phyloP scores from a whole-genome alignment of 176 grass and related monocot genomes.

The Panicum miliaceum region DNA sequence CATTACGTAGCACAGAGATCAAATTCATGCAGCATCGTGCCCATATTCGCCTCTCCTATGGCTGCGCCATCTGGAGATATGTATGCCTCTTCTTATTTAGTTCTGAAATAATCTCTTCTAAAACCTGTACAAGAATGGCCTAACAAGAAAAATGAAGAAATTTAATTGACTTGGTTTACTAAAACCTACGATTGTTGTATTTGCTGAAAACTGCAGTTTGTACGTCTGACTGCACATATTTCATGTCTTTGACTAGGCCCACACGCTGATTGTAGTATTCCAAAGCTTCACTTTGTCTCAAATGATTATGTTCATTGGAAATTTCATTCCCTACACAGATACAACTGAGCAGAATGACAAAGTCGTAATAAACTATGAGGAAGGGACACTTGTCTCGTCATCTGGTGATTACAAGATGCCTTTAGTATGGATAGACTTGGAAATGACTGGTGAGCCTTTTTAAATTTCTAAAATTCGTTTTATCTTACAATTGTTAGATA shows the following conservation, averaged over 20 bases:
- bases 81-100: too few relatives aligned
- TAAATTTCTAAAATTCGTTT: too few relatives aligned
- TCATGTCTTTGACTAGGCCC: neutral
- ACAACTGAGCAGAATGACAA: constrained; percentile 33
- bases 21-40: too few relatives aligned
- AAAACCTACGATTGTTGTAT: too few relatives aligned
- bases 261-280: neutral
- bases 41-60: too few relatives aligned
- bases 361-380: constrained; percentile 20
- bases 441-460: constrained; percentile 86
- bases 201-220: too few relatives aligned
- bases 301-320: neutral
- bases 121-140: too few relatives aligned
- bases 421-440: constrained; percentile 94
- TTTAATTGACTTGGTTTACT: too few relatives aligned
- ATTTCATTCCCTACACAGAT: constrained; percentile 40
- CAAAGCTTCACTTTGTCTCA: neutral
- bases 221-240: neutral
- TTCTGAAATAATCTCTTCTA: too few relatives aligned
- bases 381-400: constrained; percentile 41
- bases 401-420: constrained; percentile 65
- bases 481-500: neutral
- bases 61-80: too few relatives aligned
- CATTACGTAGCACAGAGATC: too few relatives aligned
- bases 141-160: too few relatives aligned